Evolutionary conservation across 257 asterid genomes (phyloP).

Genomic region (Henckelia pumila): DNA sequence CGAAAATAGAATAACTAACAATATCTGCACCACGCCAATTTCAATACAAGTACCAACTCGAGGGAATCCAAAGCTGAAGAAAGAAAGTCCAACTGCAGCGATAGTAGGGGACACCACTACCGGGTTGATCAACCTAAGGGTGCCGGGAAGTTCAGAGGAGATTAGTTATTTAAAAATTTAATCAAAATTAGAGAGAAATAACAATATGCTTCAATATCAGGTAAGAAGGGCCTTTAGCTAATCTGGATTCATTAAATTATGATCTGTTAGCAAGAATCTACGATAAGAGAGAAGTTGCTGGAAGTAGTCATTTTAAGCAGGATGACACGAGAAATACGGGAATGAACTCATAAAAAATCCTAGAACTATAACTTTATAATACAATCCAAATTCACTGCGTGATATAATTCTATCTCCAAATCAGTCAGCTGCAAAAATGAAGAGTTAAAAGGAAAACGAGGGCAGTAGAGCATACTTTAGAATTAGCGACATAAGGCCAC

Average conservation of each 20-base stretch:
- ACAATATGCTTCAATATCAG: background rate
- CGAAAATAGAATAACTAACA: slow-evolving; percentile 74
- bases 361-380: background rate
- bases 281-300: background rate
- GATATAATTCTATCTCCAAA: background rate
- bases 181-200: background rate
- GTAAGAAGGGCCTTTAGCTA: background rate
- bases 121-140: slow-evolving; percentile 82
- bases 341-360: background rate
- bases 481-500: slow-evolving; percentile 77
- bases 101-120: slow-evolving; percentile 93
- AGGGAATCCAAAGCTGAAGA: slow-evolving; percentile 93
- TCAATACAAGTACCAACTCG: slow-evolving; percentile 90
- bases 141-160: slow-evolving; percentile 10
- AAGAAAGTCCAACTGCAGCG: slow-evolving; percentile 98
- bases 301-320: background rate
- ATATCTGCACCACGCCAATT: slow-evolving; percentile 83
- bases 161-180: slow-evolving; percentile 3
- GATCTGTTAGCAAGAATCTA: background rate
- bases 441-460: background rate
- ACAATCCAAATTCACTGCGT: background rate
- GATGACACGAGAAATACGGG: background rate
- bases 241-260: background rate
- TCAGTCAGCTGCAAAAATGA: background rate
- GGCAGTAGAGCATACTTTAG: slow-evolving; percentile 48